Percentiles rank a stretch among this genome's conserved stretches.
phyloP scores from a whole-genome alignment of 495 filamentous ascomycete genomes.

The Neurospora sp. region DNA sequence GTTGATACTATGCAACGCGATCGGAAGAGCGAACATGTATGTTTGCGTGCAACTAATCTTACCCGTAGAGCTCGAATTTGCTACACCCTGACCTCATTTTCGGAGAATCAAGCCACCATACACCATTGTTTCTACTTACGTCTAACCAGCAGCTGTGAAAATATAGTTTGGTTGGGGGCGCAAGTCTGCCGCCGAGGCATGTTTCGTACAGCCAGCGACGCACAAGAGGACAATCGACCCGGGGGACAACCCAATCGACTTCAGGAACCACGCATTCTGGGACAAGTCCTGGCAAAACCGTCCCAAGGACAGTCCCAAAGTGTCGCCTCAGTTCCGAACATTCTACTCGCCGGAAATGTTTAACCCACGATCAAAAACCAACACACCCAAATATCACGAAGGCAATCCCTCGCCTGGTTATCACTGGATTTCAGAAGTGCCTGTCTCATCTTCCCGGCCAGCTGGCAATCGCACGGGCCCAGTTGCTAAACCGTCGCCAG shows the following conservation, averaged over 20 bases:
- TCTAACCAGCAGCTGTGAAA: background rate
- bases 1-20: slow-evolving; percentile 1
- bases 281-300: background rate
- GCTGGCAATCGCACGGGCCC: background rate
- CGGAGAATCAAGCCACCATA: background rate
- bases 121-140: background rate
- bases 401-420: background rate
- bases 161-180: slow-evolving; percentile 14
- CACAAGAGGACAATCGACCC: slow-evolving; percentile 12
- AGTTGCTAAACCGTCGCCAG: background rate
- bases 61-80: background rate
- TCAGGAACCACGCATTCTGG: background rate
- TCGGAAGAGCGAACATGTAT: slow-evolving; percentile 10
- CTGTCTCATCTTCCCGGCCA: background rate
- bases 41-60: background rate
- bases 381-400: background rate
- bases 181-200: slow-evolving; percentile 8
- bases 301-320: background rate
- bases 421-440: background rate
- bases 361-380: background rate
- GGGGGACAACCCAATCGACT: background rate
- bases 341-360: background rate
- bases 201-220: slow-evolving; percentile 14
- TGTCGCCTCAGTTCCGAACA: background rate
- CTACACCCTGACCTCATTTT: background rate